Conservation (phyloP, 805 yeast species). For the Wickerhamomyces xylosicus region DNA sequence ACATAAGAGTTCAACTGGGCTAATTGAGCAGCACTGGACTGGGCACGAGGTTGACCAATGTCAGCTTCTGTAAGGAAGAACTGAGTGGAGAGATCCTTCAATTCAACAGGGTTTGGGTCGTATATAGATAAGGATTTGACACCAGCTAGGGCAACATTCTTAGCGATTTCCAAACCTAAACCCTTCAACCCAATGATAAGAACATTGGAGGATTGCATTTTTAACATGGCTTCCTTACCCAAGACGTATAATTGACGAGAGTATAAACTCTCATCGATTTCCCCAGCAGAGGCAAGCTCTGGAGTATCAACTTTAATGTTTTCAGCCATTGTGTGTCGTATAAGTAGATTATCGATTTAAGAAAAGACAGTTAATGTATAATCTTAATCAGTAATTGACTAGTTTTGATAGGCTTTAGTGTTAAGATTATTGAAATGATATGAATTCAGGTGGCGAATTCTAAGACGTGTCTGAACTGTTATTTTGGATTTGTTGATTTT, state of each 20-base stretch:
- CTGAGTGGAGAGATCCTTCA: slow-evolving; percentile 79
- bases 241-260: slow-evolving; percentile 94
- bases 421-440: no score
- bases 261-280: slow-evolving; percentile 89
- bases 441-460: not conserved
- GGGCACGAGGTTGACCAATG: slow-evolving; percentile 71
- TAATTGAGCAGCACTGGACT: slow-evolving; percentile 53
- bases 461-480: not conserved
- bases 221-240: slow-evolving; percentile 97
- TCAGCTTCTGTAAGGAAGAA: slow-evolving; percentile 68
- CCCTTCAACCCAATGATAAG: slow-evolving; percentile 86
- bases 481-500: not conserved
- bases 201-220: slow-evolving; percentile 92
- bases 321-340: slow-evolving; percentile 16
- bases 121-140: slow-evolving; percentile 82
- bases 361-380: not conserved
- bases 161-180: slow-evolving; percentile 91
- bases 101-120: slow-evolving; percentile 62
- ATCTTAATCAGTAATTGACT: no score
- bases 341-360: not conserved
- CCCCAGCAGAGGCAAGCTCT: slow-evolving; percentile 20
- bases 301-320: slow-evolving; percentile 35
- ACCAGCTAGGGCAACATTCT: slow-evolving; percentile 94
- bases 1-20: slow-evolving; percentile 86
- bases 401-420: no score